phyloP scores from a whole-genome alignment of 2,329 filamentous ascomycete species.

The Talaromyces sp. region DNA sequence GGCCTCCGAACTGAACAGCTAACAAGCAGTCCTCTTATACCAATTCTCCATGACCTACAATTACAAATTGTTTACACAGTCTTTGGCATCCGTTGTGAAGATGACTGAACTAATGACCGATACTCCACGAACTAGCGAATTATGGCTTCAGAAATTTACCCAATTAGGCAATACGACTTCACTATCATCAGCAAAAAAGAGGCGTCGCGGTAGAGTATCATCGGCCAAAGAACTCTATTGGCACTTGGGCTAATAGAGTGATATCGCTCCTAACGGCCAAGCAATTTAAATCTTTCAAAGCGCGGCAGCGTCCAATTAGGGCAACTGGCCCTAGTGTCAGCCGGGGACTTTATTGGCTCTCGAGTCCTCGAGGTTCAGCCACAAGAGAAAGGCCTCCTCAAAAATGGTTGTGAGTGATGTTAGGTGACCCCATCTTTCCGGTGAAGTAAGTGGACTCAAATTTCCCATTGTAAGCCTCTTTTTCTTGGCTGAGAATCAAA shows the following conservation, averaged over 20 bases:
- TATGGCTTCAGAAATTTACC: not conserved
- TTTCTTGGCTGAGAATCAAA: constrained; percentile 2
- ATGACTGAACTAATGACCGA: constrained; percentile 1
- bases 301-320: not conserved
- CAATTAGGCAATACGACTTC: constrained; percentile 3
- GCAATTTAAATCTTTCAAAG: not conserved
- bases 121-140: not conserved
- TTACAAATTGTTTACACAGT: not conserved
- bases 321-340: not conserved
- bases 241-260: not conserved
- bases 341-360: not conserved
- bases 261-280: constrained; percentile 6
- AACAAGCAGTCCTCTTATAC: not conserved
- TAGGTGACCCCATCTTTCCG: no score
- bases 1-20: not conserved
- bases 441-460: not conserved
- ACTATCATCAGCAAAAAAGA: constrained; percentile 1
- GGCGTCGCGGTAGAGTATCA: constrained; percentile 3
- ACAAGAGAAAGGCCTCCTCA: not conserved
- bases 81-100: not conserved
- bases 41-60: not conserved
- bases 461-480: not conserved
- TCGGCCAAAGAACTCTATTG: not conserved
- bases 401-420: no score
- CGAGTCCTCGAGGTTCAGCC: not conserved